phyloP scores from a whole-genome alignment of 306 rosid genomes.

The Malus asiatica region DNA sequence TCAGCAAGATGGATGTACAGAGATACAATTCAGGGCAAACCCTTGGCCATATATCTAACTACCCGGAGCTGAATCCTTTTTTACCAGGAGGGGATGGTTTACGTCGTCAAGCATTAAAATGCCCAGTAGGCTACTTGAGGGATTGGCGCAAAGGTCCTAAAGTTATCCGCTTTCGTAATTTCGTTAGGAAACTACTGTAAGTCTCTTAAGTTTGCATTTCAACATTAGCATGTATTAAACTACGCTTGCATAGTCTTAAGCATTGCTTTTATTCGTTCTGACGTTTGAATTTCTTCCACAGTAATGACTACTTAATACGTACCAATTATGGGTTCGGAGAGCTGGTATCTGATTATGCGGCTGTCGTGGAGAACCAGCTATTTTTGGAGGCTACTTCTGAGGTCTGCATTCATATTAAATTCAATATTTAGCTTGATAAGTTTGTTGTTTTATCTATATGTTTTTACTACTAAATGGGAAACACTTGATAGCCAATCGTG shows the following conservation, averaged over 20 bases:
- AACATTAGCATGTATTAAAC: background rate
- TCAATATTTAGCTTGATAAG: background rate
- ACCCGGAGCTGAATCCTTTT: background rate
- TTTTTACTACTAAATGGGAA: background rate
- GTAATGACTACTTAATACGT: background rate
- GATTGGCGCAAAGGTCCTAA: conserved; percentile 24
- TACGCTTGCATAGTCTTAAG: background rate
- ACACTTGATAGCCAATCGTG: background rate
- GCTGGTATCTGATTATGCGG: background rate
- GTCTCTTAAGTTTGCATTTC: background rate
- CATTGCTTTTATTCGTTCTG: background rate
- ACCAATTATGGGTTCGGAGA: background rate
- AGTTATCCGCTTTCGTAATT: background rate
- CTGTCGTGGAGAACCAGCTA: conserved; percentile 15
- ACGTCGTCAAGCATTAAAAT: background rate
- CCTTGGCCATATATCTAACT: background rate
- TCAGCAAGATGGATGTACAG: conserved; percentile 5
- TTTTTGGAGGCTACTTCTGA: conserved; percentile 30
- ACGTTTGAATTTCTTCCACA: conserved; percentile 12
- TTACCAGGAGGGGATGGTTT: conserved; percentile 7
- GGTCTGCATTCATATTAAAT: conserved; percentile 22
- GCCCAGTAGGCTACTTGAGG: conserved; percentile 1
- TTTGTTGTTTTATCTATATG: background rate
- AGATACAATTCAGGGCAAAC: background rate
- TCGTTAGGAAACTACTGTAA: conserved; percentile 23